A percentile compares a stretch with the other conserved stretches of the same genome.
These are phyloP conservation scores for Lentinula aciculospora DNA, from an alignment of 768 basidiomycete genomes.

Conservation along the genomic window DNA sequence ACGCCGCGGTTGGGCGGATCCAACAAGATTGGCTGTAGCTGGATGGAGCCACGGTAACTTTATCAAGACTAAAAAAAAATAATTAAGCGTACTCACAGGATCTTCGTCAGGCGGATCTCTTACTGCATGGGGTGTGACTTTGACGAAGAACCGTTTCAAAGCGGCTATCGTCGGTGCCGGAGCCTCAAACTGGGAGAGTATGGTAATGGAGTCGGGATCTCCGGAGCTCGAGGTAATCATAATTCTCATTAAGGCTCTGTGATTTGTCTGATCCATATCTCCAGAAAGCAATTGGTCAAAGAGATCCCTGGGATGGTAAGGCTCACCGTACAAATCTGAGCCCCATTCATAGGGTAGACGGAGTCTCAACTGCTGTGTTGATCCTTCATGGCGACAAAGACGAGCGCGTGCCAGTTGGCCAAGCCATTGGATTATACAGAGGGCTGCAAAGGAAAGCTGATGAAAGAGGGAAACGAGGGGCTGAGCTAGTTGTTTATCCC, in stretches of 20 bases:
- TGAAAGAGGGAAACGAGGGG: not conserved
- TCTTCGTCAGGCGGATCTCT: slow-evolving; percentile 22
- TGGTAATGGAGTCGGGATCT: slow-evolving; percentile 30
- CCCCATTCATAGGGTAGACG: slow-evolving; percentile 29
- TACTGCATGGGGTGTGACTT: slow-evolving; percentile 29
- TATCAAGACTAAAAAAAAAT: not conserved
- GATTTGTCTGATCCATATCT: not conserved
- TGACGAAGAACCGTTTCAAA: slow-evolving; percentile 27
- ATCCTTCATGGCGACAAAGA: slow-evolving; percentile 49
- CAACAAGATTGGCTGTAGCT: slow-evolving; percentile 23
- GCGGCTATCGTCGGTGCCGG: slow-evolving; percentile 30
- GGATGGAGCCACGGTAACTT: slow-evolving; percentile 31
- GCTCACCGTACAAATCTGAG: slow-evolving; percentile 15
- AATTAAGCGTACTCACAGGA: not conserved
- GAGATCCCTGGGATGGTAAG: slow-evolving; percentile 23
- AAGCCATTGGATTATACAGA: slow-evolving; percentile 24
- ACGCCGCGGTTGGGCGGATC: slow-evolving; percentile 24
- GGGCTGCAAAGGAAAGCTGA: not conserved
- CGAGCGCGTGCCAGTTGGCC: slow-evolving; percentile 39
- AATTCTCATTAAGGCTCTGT: no score
- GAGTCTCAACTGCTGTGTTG: slow-evolving; percentile 39
- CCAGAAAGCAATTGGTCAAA: slow-evolving; percentile 24
- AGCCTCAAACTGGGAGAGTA: slow-evolving; percentile 28
- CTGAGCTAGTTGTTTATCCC: not conserved
- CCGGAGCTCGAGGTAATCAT: slow-evolving; percentile 26